Evolutionary conservation across 352 stramenopile species (phyloP).

Genomic region (Pythium vanterpoolii): DNA sequence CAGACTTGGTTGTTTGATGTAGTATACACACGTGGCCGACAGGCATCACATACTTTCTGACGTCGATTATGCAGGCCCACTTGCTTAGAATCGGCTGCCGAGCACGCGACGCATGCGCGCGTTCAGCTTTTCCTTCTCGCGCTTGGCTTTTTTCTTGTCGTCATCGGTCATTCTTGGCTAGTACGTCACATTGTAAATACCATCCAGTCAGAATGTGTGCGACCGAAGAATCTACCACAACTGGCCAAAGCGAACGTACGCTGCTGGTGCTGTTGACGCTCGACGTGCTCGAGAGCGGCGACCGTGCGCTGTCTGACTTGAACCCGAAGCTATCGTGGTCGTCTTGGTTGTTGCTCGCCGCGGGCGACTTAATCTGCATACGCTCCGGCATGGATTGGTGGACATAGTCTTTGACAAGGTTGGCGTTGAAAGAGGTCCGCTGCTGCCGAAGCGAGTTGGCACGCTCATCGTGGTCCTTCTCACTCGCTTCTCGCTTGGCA

Average conservation of each 20-base stretch:
- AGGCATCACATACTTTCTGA: no score
- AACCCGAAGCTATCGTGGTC: background rate
- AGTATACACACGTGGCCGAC: no score
- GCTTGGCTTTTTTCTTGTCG: background rate
- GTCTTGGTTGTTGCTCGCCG: background rate
- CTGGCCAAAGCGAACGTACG: background rate
- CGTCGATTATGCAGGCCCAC: background rate
- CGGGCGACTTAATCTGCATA: background rate
- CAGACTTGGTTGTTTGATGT: no score
- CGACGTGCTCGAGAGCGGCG: slow-evolving; percentile 6
- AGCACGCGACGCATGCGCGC: background rate
- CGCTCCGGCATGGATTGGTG: background rate
- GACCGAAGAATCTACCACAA: background rate
- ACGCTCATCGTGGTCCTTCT: slow-evolving; percentile 6
- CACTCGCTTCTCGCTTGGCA: background rate
- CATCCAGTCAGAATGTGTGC: background rate
- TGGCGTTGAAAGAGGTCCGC: background rate
- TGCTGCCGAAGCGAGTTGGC: slow-evolving; percentile 1
- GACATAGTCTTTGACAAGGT: background rate
- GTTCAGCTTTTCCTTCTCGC: background rate
- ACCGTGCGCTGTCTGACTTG: background rate
- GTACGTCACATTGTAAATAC: background rate
- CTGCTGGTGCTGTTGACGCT: background rate
- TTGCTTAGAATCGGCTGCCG: background rate
- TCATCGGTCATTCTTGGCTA: background rate